phyloP scores from a whole-genome alignment of 2,329 filamentous ascomycete species.

The Lecanoromycetidae sp. region DNA sequence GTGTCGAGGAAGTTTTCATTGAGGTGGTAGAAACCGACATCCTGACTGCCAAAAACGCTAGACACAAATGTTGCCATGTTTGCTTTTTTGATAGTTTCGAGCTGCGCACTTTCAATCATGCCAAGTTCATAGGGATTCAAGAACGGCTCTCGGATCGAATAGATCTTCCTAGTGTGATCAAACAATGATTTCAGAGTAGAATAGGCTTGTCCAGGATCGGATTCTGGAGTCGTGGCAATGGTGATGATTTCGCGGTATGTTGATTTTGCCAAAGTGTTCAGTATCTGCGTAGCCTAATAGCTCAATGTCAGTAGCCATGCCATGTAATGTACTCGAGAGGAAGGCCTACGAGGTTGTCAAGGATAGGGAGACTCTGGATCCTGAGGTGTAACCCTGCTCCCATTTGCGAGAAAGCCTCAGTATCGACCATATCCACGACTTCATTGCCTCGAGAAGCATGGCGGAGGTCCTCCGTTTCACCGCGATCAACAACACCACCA shows the following conservation, averaged over 20 bases:
- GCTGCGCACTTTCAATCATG: slow-evolving; percentile 39
- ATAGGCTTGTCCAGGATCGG: slow-evolving; percentile 49
- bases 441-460: slow-evolving; percentile 18
- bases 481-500: slow-evolving; percentile 31
- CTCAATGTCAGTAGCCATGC: slow-evolving; percentile 3
- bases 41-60: slow-evolving; percentile 50
- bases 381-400: slow-evolving; percentile 38
- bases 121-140: slow-evolving; percentile 42
- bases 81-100: slow-evolving; percentile 50
- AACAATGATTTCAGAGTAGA: slow-evolving; percentile 49
- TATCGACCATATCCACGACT: slow-evolving; percentile 5
- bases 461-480: slow-evolving; percentile 31
- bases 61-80: slow-evolving; percentile 55
- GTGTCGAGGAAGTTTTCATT: slow-evolving; percentile 53
- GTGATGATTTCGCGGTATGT: slow-evolving; percentile 45
- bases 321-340: neutral
- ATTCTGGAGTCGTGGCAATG: slow-evolving; percentile 44
- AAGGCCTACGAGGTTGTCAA: slow-evolving; percentile 45
- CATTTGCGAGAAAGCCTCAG: slow-evolving; percentile 6
- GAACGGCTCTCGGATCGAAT: slow-evolving; percentile 45
- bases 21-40: slow-evolving; percentile 51
- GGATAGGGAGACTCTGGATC: slow-evolving; percentile 47
- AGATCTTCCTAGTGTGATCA: slow-evolving; percentile 51
- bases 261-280: slow-evolving; percentile 45
- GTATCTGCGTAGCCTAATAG: slow-evolving; percentile 46